Evolutionary conservation across 208 protist species (phyloP), one percentile per base, ranked within the genome.

Genomic region (Paratrypanosoma confusum): DNA sequence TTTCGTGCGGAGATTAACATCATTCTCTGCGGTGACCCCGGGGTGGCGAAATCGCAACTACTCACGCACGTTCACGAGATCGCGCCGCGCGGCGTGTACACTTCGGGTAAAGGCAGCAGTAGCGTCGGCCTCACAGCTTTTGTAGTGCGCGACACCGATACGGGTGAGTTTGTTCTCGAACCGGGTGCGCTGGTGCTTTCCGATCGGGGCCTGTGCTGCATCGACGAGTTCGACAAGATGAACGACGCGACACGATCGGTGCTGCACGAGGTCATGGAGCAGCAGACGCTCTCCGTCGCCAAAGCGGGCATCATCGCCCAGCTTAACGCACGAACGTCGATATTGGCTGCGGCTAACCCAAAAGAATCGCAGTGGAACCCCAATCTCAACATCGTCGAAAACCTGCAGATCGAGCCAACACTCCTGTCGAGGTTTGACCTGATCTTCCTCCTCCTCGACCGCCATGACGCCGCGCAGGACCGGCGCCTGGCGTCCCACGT

Each of bases 141-240:
- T 47, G 92, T 99, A 1, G 92, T 95, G 2, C 78, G 84, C 39
- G 96, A 99, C 60, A 66, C 81, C 17, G 97, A 99, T 21, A 98
- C 97, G 0, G 74, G 89, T 0, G 96, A 99, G 57, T 65, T 97
- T 3, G 95, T 99, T 11, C 65, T 99, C n/a, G 98, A 99, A 57
- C 85, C 74, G n/a, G 93, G 97, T 63, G 97, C 97, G 5, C 69
- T 99, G 0, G 96, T 99, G 5, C 71, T 99, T 0, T 94, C 80
- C 21, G 98, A 99, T 57, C 73, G 87, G 5, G 98, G 98, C 34
- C 64, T 99, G 13, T 99, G 98, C 71, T 99, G 98, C 76, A 99
- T 99, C 41, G 98, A 99, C 61, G 98, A 99, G 74, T 99, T 99
- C 71, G 98, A 99, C 68, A 99, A 99, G 72, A 99, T 99, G 97